Conservation (phyloP, 1,139 yeast genomes). For the Yamadazyma epiphylla region DNA sequence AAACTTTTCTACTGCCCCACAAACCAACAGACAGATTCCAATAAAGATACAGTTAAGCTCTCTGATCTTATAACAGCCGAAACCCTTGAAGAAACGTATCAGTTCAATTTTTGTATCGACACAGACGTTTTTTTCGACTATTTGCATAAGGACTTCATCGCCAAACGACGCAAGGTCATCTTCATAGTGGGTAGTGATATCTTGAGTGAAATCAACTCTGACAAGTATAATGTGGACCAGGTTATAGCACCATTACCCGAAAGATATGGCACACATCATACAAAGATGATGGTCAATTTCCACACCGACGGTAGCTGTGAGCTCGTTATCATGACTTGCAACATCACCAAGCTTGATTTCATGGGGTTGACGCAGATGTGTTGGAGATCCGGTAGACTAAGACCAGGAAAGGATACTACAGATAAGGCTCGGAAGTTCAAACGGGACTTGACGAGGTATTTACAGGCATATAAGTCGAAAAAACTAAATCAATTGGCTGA, state of each 20-base stretch:
- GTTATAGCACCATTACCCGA: slow-evolving; percentile 30
- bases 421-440: slow-evolving; percentile 20
- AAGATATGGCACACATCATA: slow-evolving; percentile 54
- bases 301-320: slow-evolving; percentile 40
- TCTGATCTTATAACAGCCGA: slow-evolving; percentile 26
- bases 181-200: slow-evolving; percentile 27
- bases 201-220: slow-evolving; percentile 4
- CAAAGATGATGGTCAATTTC: slow-evolving; percentile 62
- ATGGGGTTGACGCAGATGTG: slow-evolving; percentile 59
- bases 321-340: slow-evolving; percentile 58
- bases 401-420: slow-evolving; percentile 6
- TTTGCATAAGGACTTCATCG: slow-evolving; percentile 24
- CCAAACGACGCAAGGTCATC: slow-evolving; percentile 19
- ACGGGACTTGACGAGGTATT: slow-evolving; percentile 38
- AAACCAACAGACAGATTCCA: slow-evolving; percentile 12
- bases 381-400: slow-evolving; percentile 57
- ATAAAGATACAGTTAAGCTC: slow-evolving; percentile 23
- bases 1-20: slow-evolving; percentile 26
- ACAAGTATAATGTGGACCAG: slow-evolving; percentile 25
- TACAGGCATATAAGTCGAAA: slow-evolving; percentile 35
- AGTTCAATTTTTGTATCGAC: slow-evolving; percentile 49
- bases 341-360: slow-evolving; percentile 52
- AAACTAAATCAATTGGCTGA: slow-evolving; percentile 24
- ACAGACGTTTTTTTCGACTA: slow-evolving; percentile 32
- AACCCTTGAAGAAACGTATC: slow-evolving; percentile 36